A percentile compares a stretch with the other conserved stretches of the same genome.
phyloP scores from a whole-genome alignment of 306 rosid genomes.

The Dryas alaskensis region DNA sequence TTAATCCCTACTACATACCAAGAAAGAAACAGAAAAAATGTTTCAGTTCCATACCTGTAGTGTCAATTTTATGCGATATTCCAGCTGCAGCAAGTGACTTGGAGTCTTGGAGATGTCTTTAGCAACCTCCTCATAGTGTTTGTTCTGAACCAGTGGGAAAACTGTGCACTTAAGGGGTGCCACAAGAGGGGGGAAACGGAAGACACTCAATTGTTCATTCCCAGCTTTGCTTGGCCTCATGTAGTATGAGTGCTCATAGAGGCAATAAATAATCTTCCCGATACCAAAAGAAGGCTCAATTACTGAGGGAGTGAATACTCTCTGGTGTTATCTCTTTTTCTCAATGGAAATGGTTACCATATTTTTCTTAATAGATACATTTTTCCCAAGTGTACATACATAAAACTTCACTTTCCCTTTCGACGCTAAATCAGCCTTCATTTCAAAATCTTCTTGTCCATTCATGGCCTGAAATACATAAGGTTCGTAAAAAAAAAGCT shows the following conservation, averaged over 20 bases:
- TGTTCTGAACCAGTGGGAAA: slow-evolving; percentile 90
- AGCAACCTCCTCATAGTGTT: slow-evolving; percentile 73
- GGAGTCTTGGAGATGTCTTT: slow-evolving; percentile 77
- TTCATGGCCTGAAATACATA: slow-evolving; percentile 64
- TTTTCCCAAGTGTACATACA: slow-evolving; percentile 70
- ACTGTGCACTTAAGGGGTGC: slow-evolving; percentile 98
- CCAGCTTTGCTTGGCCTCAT: slow-evolving; percentile 76
- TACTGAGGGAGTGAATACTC: slow-evolving; percentile 96
- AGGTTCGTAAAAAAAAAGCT: slow-evolving; percentile 15
- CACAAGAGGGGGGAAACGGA: slow-evolving; percentile 80
- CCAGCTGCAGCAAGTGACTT: slow-evolving; percentile 75
- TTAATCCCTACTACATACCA: neutral
- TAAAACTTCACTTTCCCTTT: slow-evolving; percentile 73
- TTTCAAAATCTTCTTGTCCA: slow-evolving; percentile 75
- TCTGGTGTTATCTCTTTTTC: slow-evolving; percentile 79
- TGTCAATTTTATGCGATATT: slow-evolving; percentile 77
- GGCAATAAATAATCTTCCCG: slow-evolving; percentile 88
- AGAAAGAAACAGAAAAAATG: neutral
- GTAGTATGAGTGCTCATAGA: slow-evolving; percentile 86
- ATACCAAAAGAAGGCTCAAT: slow-evolving; percentile 97
- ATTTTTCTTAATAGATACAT: slow-evolving; percentile 51
- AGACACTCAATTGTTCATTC: slow-evolving; percentile 71
- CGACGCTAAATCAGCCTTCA: slow-evolving; percentile 68
- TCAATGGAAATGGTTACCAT: slow-evolving; percentile 82
- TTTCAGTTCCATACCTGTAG: slow-evolving; percentile 54